phyloP scores from a whole-genome alignment of 306 rosid species.

The Cucurbita argyrosperma region DNA sequence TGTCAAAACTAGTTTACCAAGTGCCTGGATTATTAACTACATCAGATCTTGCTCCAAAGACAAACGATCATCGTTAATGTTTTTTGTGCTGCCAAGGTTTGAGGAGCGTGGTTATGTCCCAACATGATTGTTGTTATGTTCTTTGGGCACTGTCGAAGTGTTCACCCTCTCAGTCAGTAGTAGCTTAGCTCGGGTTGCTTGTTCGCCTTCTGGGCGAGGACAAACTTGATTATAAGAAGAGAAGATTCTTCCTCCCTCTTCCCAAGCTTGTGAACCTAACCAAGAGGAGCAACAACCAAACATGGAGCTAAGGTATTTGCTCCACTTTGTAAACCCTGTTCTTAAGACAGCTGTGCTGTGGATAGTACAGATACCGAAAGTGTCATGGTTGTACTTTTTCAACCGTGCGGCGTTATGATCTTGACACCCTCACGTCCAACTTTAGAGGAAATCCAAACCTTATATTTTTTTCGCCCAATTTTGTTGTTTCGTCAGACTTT shows the following conservation, averaged over 20 bases:
- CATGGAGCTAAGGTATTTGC: conserved; percentile 21
- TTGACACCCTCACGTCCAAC: too few relatives aligned
- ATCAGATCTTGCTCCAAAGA: conserved; percentile 60
- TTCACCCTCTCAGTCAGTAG: conserved; percentile 44
- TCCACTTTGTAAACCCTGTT: conserved; percentile 43
- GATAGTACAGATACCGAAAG: conserved; percentile 26
- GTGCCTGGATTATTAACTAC: neutral
- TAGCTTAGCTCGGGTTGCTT: conserved; percentile 61
- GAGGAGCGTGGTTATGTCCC: conserved; percentile 68
- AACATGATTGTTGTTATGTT: conserved; percentile 82
- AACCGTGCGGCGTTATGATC: too few relatives aligned
- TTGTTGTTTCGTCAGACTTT: too few relatives aligned
- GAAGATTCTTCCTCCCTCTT: conserved; percentile 72
- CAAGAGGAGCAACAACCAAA: conserved; percentile 29
- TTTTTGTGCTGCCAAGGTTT: conserved; percentile 75
- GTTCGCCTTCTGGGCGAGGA: conserved; percentile 43
- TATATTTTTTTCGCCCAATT: too few relatives aligned
- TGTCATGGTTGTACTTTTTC: too few relatives aligned
- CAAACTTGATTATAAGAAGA: conserved; percentile 49
- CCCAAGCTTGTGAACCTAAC: conserved; percentile 46
- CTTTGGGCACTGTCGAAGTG: conserved; percentile 61
- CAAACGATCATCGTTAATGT: conserved; percentile 72
- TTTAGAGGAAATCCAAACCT: too few relatives aligned
- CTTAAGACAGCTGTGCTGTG: conserved; percentile 29
- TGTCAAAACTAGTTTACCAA: conserved; percentile 2